Conservation (phyloP, 768 basidiomycete genomes). For the Kondoa malvinella region DNA sequence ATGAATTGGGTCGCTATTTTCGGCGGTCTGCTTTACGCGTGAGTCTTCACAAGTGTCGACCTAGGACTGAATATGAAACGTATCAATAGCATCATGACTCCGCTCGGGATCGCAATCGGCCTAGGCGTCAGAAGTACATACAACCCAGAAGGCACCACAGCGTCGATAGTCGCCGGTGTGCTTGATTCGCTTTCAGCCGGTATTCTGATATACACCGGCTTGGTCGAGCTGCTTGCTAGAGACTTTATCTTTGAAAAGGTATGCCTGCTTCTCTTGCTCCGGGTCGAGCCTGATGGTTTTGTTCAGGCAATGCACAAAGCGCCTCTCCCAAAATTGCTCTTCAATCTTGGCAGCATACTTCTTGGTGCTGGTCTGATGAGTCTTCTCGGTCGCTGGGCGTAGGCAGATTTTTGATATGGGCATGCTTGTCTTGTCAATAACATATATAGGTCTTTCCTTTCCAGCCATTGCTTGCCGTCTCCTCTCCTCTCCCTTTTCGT, state of each 20-base stretch:
- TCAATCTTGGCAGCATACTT: neutral
- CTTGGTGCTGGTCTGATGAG: conserved; percentile 19
- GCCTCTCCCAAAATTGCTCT: conserved; percentile 4
- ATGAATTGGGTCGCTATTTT: conserved; percentile 38
- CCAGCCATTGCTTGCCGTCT: too few species aligned
- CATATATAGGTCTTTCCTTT: too few species aligned
- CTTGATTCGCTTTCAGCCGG: conserved; percentile 74
- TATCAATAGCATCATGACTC: too few species aligned
- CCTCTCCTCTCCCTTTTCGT: too few species aligned
- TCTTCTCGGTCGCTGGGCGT: too few species aligned
- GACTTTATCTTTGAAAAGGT: conserved; percentile 71
- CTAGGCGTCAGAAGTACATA: conserved; percentile 44
- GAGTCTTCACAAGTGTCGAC: too few species aligned
- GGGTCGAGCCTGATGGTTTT: neutral
- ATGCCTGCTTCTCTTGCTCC: neutral
- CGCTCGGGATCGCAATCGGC: conserved; percentile 66
- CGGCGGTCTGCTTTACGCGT: conserved; percentile 50
- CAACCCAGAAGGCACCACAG: conserved; percentile 58
- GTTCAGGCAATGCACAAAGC: conserved; percentile 16
- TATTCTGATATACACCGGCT: conserved; percentile 69
- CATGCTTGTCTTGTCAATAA: too few species aligned
- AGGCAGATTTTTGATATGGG: too few species aligned
- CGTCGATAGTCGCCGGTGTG: conserved; percentile 64
- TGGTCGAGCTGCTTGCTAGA: conserved; percentile 80
- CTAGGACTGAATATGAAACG: too few species aligned